These are phyloP conservation scores for Pisolithus albus DNA, from an alignment of 768 basidiomycete genomes.

Conservation along the genomic window DNA sequence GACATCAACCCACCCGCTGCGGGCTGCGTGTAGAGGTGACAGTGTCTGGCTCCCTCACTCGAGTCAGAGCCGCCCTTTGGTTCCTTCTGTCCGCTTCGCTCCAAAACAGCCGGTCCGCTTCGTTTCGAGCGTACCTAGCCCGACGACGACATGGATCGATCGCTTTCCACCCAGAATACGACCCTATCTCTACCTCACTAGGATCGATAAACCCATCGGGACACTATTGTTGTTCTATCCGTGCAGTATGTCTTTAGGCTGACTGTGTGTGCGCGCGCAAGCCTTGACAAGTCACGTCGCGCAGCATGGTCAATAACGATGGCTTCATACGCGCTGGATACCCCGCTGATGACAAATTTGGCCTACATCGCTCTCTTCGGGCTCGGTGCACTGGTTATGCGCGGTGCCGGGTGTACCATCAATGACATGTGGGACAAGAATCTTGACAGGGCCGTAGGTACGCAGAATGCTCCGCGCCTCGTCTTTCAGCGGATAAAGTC, in stretches of 20 bases:
- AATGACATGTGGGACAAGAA: slow-evolving; percentile 98
- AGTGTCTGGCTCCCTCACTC: too few relatives aligned
- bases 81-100: too few relatives aligned
- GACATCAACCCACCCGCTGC: too few relatives aligned
- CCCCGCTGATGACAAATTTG: slow-evolving; percentile 60
- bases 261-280: background rate
- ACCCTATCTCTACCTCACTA: slow-evolving; percentile 82
- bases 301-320: slow-evolving; percentile 98
- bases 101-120: background rate
- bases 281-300: background rate
- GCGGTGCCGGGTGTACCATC: slow-evolving; percentile 96
- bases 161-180: slow-evolving; percentile 48
- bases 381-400: slow-evolving; percentile 88
- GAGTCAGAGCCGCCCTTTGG: too few relatives aligned
- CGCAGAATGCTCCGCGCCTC: slow-evolving; percentile 5
- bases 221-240: slow-evolving; percentile 89
- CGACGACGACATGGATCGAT: slow-evolving; percentile 56
- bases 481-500: background rate
- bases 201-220: slow-evolving; percentile 96
- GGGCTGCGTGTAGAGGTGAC: too few relatives aligned
- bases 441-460: slow-evolving; percentile 88
- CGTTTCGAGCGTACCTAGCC: slow-evolving; percentile 6
- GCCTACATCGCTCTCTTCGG: slow-evolving; percentile 82
- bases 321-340: slow-evolving; percentile 76
- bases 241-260: slow-evolving; percentile 57